phyloP scores from a whole-genome alignment of 257 asterid genomes.

The Solanum paucissectum region DNA sequence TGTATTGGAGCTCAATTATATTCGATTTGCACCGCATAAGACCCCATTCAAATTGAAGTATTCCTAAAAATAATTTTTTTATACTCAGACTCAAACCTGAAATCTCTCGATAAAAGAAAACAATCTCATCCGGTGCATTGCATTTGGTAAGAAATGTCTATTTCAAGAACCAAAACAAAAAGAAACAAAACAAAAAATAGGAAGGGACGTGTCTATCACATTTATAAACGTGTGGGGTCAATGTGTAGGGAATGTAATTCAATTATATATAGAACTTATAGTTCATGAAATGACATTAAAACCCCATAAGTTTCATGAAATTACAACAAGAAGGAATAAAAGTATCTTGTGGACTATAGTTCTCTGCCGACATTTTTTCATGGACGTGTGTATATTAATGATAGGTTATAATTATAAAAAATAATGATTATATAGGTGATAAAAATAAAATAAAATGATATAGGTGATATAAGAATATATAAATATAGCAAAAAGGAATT shows the following conservation, averaged over 20 bases:
- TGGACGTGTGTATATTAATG: background rate
- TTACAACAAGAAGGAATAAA: background rate
- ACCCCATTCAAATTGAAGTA: no score
- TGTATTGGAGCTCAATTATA: no score
- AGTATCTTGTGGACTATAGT: background rate
- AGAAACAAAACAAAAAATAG: background rate
- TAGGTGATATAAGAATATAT: background rate
- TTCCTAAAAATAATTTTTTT: no score
- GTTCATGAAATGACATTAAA: background rate
- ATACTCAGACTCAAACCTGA: no score
- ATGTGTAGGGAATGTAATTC: background rate
- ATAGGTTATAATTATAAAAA: background rate
- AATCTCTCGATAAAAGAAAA: no score
- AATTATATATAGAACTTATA: background rate
- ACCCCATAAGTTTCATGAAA: background rate
- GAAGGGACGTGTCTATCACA: background rate
- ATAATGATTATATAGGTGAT: background rate
- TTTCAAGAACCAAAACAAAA: background rate
- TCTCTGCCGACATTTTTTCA: constrained; percentile 6
- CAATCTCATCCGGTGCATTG: no score
- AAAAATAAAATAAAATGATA: background rate
- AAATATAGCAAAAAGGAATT: background rate
- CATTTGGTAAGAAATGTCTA: background rate
- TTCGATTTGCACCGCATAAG: accelerated
- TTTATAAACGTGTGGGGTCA: background rate